Conservation (phyloP, 1,139 yeast genomes). For the Debaryomyces nepalensis region DNA sequence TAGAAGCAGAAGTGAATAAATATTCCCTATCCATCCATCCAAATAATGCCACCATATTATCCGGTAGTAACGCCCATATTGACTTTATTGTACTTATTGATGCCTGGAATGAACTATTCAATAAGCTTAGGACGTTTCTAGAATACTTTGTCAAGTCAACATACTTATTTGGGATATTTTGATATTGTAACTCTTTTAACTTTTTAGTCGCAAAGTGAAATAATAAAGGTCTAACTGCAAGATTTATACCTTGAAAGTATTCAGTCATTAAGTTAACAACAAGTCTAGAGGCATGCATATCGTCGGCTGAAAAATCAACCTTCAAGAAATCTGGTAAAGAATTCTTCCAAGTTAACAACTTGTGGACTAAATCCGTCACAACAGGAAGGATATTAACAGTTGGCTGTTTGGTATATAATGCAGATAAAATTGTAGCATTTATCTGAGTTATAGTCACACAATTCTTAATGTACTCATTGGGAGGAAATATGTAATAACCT, state of each 20-base stretch:
- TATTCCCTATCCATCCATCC: constrained; percentile 93
- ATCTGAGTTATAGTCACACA: constrained; percentile 84
- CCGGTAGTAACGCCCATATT: constrained; percentile 72
- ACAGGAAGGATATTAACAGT: constrained; percentile 74
- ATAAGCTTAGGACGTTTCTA: constrained; percentile 64
- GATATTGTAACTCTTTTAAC: constrained; percentile 54
- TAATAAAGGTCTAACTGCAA: constrained; percentile 79
- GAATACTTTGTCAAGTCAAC: constrained; percentile 73
- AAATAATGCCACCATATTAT: constrained; percentile 79
- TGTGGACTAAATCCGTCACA: constrained; percentile 70
- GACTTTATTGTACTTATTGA: constrained; percentile 78
- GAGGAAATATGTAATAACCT: constrained; percentile 72
- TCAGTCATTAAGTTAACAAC: constrained; percentile 83
- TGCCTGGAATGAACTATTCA: constrained; percentile 84
- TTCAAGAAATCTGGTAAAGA: constrained; percentile 65
- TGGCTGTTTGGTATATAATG: constrained; percentile 77
- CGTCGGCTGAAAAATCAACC: constrained; percentile 63
- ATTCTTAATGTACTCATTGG: constrained; percentile 76
- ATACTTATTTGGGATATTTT: constrained; percentile 51
- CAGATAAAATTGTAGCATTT: constrained; percentile 72
- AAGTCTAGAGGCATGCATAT: constrained; percentile 64
- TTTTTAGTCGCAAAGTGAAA: constrained; percentile 81
- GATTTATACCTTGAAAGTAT: constrained; percentile 81
- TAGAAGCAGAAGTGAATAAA: constrained; percentile 78
- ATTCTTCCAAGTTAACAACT: constrained; percentile 72